These are phyloP conservation scores for Beta lomatogona DNA, from an alignment of 179 eudicot species.

Conservation along the genomic window DNA sequence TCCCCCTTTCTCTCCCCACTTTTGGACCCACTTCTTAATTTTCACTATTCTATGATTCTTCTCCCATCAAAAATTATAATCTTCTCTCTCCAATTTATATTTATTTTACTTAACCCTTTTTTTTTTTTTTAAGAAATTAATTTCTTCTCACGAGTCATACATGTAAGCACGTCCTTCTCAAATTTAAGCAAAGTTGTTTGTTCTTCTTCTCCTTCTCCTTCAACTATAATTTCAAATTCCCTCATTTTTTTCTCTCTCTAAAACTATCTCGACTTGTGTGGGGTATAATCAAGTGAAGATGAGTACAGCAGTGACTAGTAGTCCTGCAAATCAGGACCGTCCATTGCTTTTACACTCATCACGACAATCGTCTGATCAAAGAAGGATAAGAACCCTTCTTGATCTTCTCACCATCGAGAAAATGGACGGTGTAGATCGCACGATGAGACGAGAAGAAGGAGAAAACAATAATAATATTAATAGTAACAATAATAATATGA, in stretches of 20 bases:
- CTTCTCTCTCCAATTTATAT: background rate
- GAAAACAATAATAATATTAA: too few species aligned
- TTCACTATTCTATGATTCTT: background rate
- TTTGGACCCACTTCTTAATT: background rate
- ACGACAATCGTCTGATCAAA: slow-evolving; percentile 28
- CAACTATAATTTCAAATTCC: background rate
- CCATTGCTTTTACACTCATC: slow-evolving; percentile 25
- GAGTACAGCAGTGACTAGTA: slow-evolving; percentile 24
- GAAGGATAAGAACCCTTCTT: slow-evolving; percentile 32
- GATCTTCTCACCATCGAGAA: slow-evolving; percentile 36
- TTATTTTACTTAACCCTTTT: background rate
- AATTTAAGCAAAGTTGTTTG: background rate
- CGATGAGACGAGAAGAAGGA: background rate
- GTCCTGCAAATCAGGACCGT: slow-evolving; percentile 27
- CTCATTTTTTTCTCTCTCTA: background rate
- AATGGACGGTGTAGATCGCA: slow-evolving; percentile 29
- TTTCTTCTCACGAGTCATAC: slow-evolving; percentile 33
- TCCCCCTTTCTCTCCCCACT: background rate
- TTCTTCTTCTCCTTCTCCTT: too few species aligned
- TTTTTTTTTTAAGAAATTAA: background rate
- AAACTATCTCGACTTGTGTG: background rate
- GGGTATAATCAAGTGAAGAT: background rate
- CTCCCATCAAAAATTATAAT: background rate
- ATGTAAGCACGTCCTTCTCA: slow-evolving; percentile 15
- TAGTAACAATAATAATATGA: background rate